Conservation (phyloP, 1,284 basidiomycete genomes). For the Boletus subluridellus region DNA sequence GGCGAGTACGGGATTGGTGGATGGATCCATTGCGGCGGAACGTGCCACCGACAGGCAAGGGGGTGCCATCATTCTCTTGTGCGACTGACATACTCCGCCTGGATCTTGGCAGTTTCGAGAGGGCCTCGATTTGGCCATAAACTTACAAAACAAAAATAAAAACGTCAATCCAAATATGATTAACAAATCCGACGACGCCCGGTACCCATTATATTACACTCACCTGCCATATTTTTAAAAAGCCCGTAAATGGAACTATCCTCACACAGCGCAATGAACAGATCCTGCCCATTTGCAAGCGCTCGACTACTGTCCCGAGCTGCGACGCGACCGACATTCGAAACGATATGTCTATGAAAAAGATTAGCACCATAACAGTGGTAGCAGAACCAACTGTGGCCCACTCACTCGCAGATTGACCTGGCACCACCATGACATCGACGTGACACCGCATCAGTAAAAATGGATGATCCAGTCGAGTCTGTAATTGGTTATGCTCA, state of each 20-base stretch:
- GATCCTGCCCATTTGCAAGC: slow-evolving; percentile 70
- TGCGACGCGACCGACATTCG: slow-evolving; percentile 78
- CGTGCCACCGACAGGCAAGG: slow-evolving; percentile 20
- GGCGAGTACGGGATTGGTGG: slow-evolving; percentile 25
- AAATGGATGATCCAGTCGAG: slow-evolving; percentile 11
- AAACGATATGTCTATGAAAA: slow-evolving; percentile 67
- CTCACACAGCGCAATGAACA: slow-evolving; percentile 84
- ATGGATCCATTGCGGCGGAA: slow-evolving; percentile 29
- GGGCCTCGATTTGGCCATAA: slow-evolving; percentile 71
- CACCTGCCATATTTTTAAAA: slow-evolving; percentile 86
- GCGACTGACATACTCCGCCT: slow-evolving; percentile 69
- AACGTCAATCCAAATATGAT: slow-evolving; percentile 14
- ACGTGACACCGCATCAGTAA: slow-evolving; percentile 24
- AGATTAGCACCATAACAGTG: slow-evolving; percentile 5
- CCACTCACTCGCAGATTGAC: slow-evolving; percentile 78
- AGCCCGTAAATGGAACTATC: slow-evolving; percentile 79
- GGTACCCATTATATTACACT: background rate
- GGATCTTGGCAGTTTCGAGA: slow-evolving; percentile 54
- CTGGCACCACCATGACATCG: slow-evolving; percentile 38
- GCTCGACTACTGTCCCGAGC: slow-evolving; percentile 80
- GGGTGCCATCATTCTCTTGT: slow-evolving; percentile 38
- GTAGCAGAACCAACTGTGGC: background rate
- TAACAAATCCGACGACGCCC: slow-evolving; percentile 4
- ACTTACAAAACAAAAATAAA: slow-evolving; percentile 42
- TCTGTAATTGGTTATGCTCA: slow-evolving; percentile 44